Conservation (phyloP, 352 stramenopile species). For the Thalassiosira livingstoniorum region DNA sequence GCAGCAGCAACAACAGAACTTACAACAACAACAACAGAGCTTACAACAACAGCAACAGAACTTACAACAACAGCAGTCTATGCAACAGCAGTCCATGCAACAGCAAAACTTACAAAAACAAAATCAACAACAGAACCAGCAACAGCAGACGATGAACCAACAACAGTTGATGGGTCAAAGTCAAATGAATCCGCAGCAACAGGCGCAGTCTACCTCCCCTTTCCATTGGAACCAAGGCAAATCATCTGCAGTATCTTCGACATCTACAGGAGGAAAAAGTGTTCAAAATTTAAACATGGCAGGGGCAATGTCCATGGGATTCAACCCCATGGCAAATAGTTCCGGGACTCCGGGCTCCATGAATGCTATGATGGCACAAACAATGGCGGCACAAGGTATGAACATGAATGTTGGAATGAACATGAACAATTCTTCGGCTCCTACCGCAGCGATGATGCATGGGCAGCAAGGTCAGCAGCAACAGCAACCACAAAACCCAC, state of each 20-base stretch:
- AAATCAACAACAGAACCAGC: neutral
- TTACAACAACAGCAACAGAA: neutral
- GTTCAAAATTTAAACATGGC: neutral
- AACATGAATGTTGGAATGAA: neutral
- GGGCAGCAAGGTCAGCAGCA: no score
- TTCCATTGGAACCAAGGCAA: slow-evolving; percentile 1
- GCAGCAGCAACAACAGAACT: neutral
- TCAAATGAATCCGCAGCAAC: neutral
- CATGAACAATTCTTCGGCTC: no score
- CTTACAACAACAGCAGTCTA: neutral
- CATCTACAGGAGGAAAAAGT: neutral
- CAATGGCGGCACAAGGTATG: neutral
- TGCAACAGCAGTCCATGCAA: neutral
- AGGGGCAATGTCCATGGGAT: neutral
- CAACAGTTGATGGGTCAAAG: neutral
- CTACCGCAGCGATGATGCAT: no score
- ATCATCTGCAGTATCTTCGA: neutral
- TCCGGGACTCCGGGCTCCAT: no score
- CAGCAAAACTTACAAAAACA: neutral
- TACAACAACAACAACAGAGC: neutral
- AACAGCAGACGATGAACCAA: neutral
- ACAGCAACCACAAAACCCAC: slow-evolving; percentile 23
- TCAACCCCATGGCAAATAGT: neutral
- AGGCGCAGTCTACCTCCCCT: neutral
- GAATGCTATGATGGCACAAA: neutral